Evolutionary conservation across 2,329 filamentous ascomycete genomes (phyloP).

Genomic region (Aspergillus vadensis): DNA sequence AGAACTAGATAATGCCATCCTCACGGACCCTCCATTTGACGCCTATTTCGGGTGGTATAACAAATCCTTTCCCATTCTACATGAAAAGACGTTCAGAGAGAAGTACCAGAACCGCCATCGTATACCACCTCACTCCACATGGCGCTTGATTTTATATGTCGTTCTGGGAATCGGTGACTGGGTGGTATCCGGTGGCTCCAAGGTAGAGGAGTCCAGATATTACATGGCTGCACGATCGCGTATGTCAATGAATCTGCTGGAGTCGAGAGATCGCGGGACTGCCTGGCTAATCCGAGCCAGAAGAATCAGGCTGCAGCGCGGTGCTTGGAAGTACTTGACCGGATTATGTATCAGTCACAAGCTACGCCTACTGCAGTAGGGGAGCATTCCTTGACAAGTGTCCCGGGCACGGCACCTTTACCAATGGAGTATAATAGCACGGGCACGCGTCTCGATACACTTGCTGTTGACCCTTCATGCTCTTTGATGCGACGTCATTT

Average conservation of each 20-base stretch:
- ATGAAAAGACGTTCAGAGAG: conserved; percentile 30
- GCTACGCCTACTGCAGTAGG: neutral
- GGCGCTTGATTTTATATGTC: conserved; percentile 28
- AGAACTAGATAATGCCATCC: conserved; percentile 8
- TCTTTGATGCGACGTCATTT: conserved; percentile 20
- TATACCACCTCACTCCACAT: conserved; percentile 18
- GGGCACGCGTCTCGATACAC: neutral
- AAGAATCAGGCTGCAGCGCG: conserved; percentile 17
- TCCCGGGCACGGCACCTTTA: neutral
- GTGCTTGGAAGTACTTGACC: conserved; percentile 19
- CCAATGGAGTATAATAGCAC: neutral
- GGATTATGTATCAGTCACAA: conserved; percentile 10
- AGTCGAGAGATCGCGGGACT: conserved; percentile 24
- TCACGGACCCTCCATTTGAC: conserved; percentile 24
- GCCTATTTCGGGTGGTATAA: conserved; percentile 32
- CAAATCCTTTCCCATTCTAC: conserved; percentile 29
- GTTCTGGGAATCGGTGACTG: conserved; percentile 31
- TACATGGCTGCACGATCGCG: conserved; percentile 26
- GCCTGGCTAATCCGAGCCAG: conserved; percentile 13
- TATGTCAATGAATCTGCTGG: conserved; percentile 30
- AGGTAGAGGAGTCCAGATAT: conserved; percentile 14
- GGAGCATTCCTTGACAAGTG: neutral
- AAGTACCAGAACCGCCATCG: conserved; percentile 19
- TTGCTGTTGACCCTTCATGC: conserved; percentile 21
- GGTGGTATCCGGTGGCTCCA: conserved; percentile 13